Base-by-base conservation (phyloP, 345 rosid genomes). In the Durio zibethinus region DNA sequence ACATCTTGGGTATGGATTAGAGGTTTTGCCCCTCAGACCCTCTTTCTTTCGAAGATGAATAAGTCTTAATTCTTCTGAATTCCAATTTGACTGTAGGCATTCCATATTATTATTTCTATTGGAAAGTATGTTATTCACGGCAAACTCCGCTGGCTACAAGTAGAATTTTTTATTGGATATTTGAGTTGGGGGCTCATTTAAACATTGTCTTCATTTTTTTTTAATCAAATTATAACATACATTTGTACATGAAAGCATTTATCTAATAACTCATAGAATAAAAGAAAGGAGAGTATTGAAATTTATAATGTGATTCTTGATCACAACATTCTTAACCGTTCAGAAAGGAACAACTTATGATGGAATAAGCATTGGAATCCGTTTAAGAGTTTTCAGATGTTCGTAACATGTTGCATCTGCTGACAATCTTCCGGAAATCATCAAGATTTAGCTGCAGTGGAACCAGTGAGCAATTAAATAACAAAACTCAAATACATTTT, bases 381-480 rank as follows among this genome's bases (percentile, higher is more conserved):
- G 15, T 59, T 62, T 53, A 84, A 68, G 78, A 54, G 23, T 12
- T 53, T 23, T 81, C 85, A 35, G 86, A 74, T 72, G 82, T 52
- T 78, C 52, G 84, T 20, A 88, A 27, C 91, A 94, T 88, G 72
- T 87, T 87, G 84, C 94, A 94, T 54, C 92, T 84, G 10, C 76
- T 66, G 71, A 85, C 93, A 73, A 92, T 84, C 82, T 83, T 87
- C 65, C 61, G 82, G 77, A 92, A 90, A 74, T 94, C 96, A 66
- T 87, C 91, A 48, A 92, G 88, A 83, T 76, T 81, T 72, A 94
- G 87, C 97, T 94, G 95, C 80, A 78, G 80, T 43, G 66, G 36
- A 48, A 77, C 59, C 79, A 77, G 45, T 25, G 21, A 35, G 23
- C 45, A 68, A 63, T 33, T 4, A 63, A 21, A 21, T 31, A 18